These are phyloP conservation scores for Xylaria sp. DNA, from an alignment of 2,329 filamentous ascomycete species.

Conservation along the genomic window DNA sequence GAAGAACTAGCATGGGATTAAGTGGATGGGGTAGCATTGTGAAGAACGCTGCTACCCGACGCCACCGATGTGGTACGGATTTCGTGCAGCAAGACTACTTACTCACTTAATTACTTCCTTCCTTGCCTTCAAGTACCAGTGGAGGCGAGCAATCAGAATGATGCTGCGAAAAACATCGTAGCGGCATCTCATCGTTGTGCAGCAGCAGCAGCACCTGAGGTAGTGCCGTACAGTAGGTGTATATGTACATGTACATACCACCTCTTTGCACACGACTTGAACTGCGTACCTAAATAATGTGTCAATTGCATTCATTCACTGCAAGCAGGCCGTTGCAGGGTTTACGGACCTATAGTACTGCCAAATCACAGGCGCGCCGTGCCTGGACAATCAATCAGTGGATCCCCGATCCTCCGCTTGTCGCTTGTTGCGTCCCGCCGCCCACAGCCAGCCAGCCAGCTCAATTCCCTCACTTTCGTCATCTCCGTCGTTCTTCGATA, in stretches of 20 bases:
- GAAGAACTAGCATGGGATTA: too few species aligned
- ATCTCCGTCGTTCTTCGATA: neutral
- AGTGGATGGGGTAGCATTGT: neutral
- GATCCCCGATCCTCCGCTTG: neutral
- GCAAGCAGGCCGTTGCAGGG: conserved; percentile 15
- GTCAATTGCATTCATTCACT: neutral
- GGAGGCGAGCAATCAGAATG: conserved; percentile 26
- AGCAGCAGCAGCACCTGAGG: too few species aligned
- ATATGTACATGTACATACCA: too few species aligned
- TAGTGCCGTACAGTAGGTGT: too few species aligned
- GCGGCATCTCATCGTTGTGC: conserved; percentile 12
- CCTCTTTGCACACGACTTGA: too few species aligned
- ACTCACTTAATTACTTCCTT: too few species aligned
- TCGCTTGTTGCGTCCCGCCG: too few species aligned
- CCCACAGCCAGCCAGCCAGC: neutral
- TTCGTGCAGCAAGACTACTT: conserved; percentile 20
- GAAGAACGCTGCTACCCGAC: conserved; percentile 25
- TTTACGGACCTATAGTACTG: too few species aligned
- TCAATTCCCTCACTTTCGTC: conserved; percentile 18
- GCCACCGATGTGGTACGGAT: conserved; percentile 26
- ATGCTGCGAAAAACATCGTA: conserved; percentile 20
- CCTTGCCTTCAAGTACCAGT: too few species aligned
- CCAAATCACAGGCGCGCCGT: conserved; percentile 25
- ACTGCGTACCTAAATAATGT: too few species aligned
- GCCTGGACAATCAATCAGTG: conserved; percentile 21